These are phyloP conservation scores for Penicillium sclerotigenum DNA, from an alignment of 2,329 filamentous ascomycete species.

Conservation along the genomic window DNA sequence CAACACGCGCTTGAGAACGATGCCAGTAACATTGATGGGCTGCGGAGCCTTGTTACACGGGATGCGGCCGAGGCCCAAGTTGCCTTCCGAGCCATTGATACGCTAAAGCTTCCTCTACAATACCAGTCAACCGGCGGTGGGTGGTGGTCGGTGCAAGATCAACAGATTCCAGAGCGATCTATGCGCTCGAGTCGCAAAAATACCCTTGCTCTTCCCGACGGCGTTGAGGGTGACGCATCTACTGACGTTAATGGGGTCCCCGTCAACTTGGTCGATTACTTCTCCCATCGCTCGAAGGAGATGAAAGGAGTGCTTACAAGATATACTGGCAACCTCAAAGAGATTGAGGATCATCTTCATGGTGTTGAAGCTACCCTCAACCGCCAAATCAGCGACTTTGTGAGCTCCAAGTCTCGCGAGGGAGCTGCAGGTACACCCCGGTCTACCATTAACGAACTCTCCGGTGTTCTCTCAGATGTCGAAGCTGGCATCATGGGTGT, in stretches of 20 bases:
- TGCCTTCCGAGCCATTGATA: slow-evolving; percentile 70
- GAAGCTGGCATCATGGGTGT: slow-evolving; percentile 63
- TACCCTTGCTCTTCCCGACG: slow-evolving; percentile 48
- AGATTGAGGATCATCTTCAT: slow-evolving; percentile 64
- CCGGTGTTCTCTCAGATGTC: slow-evolving; percentile 61
- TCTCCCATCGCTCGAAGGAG: slow-evolving; percentile 61
- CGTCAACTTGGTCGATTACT: slow-evolving; percentile 61
- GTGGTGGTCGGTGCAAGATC: slow-evolving; percentile 42
- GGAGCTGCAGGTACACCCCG: slow-evolving; percentile 46
- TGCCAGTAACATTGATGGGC: slow-evolving; percentile 56
- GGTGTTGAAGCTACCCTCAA: slow-evolving; percentile 60
- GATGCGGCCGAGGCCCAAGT: slow-evolving; percentile 69
- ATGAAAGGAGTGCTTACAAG: slow-evolving; percentile 57
- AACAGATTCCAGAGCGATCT: slow-evolving; percentile 39
- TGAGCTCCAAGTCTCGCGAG: slow-evolving; percentile 41
- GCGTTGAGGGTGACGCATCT: slow-evolving; percentile 40
- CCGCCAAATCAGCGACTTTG: slow-evolving; percentile 58
- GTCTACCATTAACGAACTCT: slow-evolving; percentile 47
- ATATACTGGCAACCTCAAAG: slow-evolving; percentile 58
- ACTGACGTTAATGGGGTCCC: slow-evolving; percentile 52
- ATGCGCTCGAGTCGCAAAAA: slow-evolving; percentile 42
- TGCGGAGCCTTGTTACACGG: slow-evolving; percentile 58
- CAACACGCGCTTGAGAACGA: slow-evolving; percentile 63
- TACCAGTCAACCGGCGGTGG: slow-evolving; percentile 53
- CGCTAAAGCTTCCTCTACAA: slow-evolving; percentile 65